Conservation (phyloP, 441 rosid species). For the Gossypium davidsonii region DNA sequence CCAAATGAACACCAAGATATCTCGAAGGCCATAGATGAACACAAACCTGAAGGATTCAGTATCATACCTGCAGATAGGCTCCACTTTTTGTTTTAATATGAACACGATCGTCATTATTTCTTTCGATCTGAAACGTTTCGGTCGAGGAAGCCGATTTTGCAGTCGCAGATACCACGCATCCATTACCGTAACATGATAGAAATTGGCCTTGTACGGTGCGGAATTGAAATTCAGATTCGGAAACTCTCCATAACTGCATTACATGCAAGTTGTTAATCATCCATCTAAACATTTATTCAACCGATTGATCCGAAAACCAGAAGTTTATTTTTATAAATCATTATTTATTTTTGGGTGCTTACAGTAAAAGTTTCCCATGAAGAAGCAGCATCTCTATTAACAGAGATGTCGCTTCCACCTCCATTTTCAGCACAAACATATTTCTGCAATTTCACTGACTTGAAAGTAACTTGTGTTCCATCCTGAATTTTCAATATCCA, state of each 20-base stretch:
- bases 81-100: constrained; percentile 49
- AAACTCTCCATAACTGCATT: constrained; percentile 61
- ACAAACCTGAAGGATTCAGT: background rate
- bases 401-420: constrained; percentile 52
- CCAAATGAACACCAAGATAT: constrained; percentile 11
- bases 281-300: background rate
- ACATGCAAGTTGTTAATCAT: constrained; percentile 14
- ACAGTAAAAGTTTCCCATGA: constrained; percentile 74
- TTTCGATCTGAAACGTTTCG: constrained; percentile 50
- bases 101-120: constrained; percentile 35
- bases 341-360: constrained; percentile 18
- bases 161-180: constrained; percentile 43
- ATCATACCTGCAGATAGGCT: constrained; percentile 54
- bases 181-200: constrained; percentile 53
- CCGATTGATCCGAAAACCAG: too few species aligned
- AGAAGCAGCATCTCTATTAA: constrained; percentile 48
- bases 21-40: constrained; percentile 1
- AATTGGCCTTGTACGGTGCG: constrained; percentile 56
- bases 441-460: constrained; percentile 52
- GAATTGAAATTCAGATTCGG: constrained; percentile 48
- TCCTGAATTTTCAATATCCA: constrained; percentile 37
- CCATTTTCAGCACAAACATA: constrained; percentile 59
- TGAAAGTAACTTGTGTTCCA: constrained; percentile 62
- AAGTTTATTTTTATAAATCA: too few species aligned
- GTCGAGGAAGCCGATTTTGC: constrained; percentile 38